phyloP scores from a whole-genome alignment of 1,139 yeast species.

The Yamadazyma oceani region DNA sequence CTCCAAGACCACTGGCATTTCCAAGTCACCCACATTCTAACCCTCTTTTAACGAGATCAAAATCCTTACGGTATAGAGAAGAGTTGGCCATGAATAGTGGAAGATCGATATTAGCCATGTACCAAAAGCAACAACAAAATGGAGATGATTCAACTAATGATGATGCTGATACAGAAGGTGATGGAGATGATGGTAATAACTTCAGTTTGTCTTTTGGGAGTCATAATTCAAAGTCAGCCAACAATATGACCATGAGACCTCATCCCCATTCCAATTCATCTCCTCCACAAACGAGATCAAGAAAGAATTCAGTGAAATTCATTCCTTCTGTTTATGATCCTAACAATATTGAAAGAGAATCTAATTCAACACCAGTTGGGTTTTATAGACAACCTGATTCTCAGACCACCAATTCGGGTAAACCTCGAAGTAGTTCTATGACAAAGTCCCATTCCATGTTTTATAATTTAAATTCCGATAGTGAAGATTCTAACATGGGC shows the following conservation, averaged over 20 bases:
- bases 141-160: slow-evolving; percentile 1
- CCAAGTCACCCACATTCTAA: slow-evolving; percentile 16
- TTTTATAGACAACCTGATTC: slow-evolving; percentile 7
- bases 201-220: slow-evolving; percentile 3
- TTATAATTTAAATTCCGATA: slow-evolving; percentile 31
- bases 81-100: slow-evolving; percentile 22
- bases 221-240: slow-evolving; percentile 3
- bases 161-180: slow-evolving; percentile 1
- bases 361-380: slow-evolving; percentile 15
- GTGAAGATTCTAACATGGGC: slow-evolving; percentile 14
- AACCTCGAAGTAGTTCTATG: slow-evolving; percentile 6
- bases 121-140: slow-evolving; percentile 21
- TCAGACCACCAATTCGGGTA: neutral
- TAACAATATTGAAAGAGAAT: slow-evolving; percentile 8
- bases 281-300: slow-evolving; percentile 18
- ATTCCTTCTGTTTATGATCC: slow-evolving; percentile 24
- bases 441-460: slow-evolving; percentile 28
- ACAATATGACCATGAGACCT: slow-evolving; percentile 5
- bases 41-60: slow-evolving; percentile 25
- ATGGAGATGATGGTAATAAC: slow-evolving; percentile 2
- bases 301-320: slow-evolving; percentile 34
- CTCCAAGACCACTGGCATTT: slow-evolving; percentile 8
- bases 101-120: slow-evolving; percentile 26
- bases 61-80: slow-evolving; percentile 29
- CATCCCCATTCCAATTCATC: slow-evolving; percentile 3